These are phyloP conservation scores for Epithemia pelagica DNA, from an alignment of 108 stramenopile species.

Conservation along the genomic window DNA sequence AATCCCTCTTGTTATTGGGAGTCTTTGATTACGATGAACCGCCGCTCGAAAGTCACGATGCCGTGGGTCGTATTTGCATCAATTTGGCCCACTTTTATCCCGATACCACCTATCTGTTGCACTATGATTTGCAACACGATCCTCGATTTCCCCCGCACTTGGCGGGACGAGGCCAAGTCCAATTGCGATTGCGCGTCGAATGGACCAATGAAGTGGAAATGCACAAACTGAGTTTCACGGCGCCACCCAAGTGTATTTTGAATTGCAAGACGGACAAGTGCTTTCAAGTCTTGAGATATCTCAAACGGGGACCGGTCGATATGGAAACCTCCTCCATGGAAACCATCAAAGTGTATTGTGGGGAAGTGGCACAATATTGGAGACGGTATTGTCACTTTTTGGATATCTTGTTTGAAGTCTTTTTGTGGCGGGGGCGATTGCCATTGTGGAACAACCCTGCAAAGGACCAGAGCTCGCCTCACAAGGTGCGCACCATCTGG, in stretches of 20 bases:
- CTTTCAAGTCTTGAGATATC: slow-evolving; percentile 38
- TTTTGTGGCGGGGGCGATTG: slow-evolving; percentile 41
- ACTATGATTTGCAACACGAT: slow-evolving; percentile 19
- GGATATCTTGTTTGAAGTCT: slow-evolving; percentile 25
- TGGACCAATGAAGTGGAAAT: slow-evolving; percentile 27
- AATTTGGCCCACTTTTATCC: slow-evolving; percentile 17
- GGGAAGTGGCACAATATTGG: slow-evolving; percentile 27
- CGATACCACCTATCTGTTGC: slow-evolving; percentile 29
- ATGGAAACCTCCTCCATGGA: slow-evolving; percentile 30
- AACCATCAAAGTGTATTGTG: slow-evolving; percentile 24
- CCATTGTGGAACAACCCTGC: not conserved
- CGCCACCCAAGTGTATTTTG: slow-evolving; percentile 19
- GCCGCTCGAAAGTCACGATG: slow-evolving; percentile 32
- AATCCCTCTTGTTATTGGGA: slow-evolving; percentile 30
- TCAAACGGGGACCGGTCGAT: slow-evolving; percentile 34
- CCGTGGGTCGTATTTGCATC: slow-evolving; percentile 38
- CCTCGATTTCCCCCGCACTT: not conserved
- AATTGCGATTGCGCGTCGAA: slow-evolving; percentile 30
- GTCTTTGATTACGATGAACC: slow-evolving; percentile 45
- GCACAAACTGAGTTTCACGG: slow-evolving; percentile 11
- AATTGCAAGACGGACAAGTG: slow-evolving; percentile 37
- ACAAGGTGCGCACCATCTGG: slow-evolving; percentile 34
- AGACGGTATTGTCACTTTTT: slow-evolving; percentile 25
- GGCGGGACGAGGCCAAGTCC: slow-evolving; percentile 18
- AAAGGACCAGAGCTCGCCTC: not conserved